Percentiles rank a stretch among this genome's conserved stretches.
phyloP scores from a whole-genome alignment of 2,329 filamentous ascomycete species.

The Ustulina deusta region DNA sequence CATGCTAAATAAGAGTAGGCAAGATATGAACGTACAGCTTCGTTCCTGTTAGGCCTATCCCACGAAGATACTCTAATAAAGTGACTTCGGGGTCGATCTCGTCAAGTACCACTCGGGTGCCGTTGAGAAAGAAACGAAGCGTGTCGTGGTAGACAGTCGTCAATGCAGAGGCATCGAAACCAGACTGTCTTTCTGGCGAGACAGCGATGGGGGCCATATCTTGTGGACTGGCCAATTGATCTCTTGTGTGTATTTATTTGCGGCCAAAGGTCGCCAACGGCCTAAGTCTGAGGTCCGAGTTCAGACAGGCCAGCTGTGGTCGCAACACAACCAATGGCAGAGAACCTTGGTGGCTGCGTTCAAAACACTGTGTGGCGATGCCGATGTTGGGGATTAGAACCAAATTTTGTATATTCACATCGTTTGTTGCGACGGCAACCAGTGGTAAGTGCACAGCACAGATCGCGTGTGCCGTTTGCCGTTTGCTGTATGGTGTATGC shows the following conservation, averaged over 20 bases:
- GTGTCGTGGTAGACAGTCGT: constrained; percentile 87
- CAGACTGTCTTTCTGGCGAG: constrained; percentile 59
- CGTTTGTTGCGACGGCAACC: not conserved
- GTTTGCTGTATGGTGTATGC: not conserved
- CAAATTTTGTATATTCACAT: constrained; percentile 14
- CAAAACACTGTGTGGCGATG: constrained; percentile 2
- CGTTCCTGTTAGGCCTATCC: constrained; percentile 92
- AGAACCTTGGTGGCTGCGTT: not conserved
- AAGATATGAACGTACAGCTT: constrained; percentile 71
- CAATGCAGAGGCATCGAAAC: constrained; percentile 61
- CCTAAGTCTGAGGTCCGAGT: not conserved
- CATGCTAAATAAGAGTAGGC: not conserved
- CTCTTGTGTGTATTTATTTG: not conserved
- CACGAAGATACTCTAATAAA: constrained; percentile 90
- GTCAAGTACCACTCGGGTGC: constrained; percentile 87
- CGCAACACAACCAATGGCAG: not conserved
- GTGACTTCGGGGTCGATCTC: constrained; percentile 92
- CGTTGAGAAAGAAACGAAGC: constrained; percentile 93
- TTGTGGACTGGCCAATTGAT: not conserved
- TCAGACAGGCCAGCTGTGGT: not conserved
- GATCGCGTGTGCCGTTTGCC: not conserved
- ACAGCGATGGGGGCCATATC: constrained; percentile 69
- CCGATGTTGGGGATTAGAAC: not conserved
- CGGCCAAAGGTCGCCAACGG: not conserved
- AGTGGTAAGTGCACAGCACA: constrained; percentile 7